Evolutionary conservation across 306 rosid species (phyloP), one percentile per base, ranked within the genome.

Genomic region (Vigna radiata): DNA sequence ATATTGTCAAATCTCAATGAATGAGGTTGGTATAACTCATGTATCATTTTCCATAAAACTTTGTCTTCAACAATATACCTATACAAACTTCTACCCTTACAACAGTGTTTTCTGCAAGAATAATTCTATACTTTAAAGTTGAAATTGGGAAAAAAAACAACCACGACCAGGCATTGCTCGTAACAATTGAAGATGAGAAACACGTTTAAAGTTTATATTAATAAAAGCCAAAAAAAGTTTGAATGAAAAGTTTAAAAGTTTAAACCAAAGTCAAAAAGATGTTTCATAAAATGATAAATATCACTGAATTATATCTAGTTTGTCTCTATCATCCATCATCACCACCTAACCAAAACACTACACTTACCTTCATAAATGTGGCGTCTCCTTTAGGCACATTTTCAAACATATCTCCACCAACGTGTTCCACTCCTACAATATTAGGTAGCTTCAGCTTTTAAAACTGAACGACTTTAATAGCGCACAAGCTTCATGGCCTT

Each of bases 311-410:
- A 37, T 3, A 39, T 18, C 44, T 47, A 54, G 17, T 3, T 25
- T 17, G 13, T 33, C 68, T 17, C 36, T 3, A 31, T 1, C 25
- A 58, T 1, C 56, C 56, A 52, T 17, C 10, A 15, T 44, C 16
- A 44, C 4, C 5, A 2, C 1, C 14, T 8, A 8, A 41, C 41
- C 25, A 16, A 29, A 23, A 12, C 27, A 8, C 67, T 10, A 43
- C n/a, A n/a, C n/a, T n/a, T n/a, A 90, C 96, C 88, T 90, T 90
- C 85, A 90, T 54, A 16, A 89, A 80, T 55, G 87, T 87, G 54
- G 89, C 91, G 70, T 90, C 93, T 37, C 86, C 96, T 27, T 29
- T 79, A 11, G 93, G 91, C 43, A 88, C 89, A 48, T 60, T 83
- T 17, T 69, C 72, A 78, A 90, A 90, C 96, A 90, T 88, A 50